Evolutionary conservation across 1,284 basidiomycete species (phyloP).

Genomic region (Sporisorium sorghi): DNA sequence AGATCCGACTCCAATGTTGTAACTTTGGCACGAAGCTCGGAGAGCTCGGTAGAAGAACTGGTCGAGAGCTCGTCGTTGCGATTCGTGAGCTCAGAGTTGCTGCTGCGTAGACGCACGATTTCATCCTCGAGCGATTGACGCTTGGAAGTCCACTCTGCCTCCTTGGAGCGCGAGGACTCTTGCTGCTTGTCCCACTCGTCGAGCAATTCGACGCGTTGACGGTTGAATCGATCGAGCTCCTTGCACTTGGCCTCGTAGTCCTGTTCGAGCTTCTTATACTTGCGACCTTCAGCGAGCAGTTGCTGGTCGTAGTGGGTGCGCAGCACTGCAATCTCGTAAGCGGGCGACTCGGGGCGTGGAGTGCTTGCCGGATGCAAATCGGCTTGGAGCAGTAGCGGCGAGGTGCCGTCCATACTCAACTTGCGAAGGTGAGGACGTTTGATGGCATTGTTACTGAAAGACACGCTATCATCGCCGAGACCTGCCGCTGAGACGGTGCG

Average conservation of each 20-base stretch:
- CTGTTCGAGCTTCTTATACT: constrained; percentile 59
- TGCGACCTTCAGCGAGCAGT: constrained; percentile 46
- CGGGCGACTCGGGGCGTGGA: constrained; percentile 34
- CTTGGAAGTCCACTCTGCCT: constrained; percentile 41
- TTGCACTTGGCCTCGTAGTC: constrained; percentile 54
- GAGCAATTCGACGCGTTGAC: constrained; percentile 59
- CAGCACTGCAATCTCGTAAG: constrained; percentile 54
- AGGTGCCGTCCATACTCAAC: constrained; percentile 43
- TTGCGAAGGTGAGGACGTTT: constrained; percentile 38
- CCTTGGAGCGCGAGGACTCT: constrained; percentile 32
- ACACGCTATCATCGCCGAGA: constrained; percentile 25
- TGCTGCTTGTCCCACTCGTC: constrained; percentile 62
- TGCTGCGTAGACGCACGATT: constrained; percentile 33
- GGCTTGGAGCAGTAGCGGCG: constrained; percentile 34
- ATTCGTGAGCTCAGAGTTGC: constrained; percentile 40
- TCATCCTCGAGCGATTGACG: constrained; percentile 43
- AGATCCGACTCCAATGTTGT: constrained; percentile 37
- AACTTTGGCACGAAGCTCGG: constrained; percentile 13
- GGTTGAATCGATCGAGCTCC: constrained; percentile 60
- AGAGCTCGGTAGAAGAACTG: constrained; percentile 12
- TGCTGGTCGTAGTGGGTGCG: constrained; percentile 59
- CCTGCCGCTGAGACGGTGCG: constrained; percentile 39
- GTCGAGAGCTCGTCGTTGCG: constrained; percentile 30
- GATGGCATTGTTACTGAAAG: constrained; percentile 21
- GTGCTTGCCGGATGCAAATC: constrained; percentile 32